A percentile compares a stretch with the other conserved stretches of the same genome.
These are phyloP conservation scores for Talaromyces pinophilus DNA, from an alignment of 2,329 filamentous ascomycete species.

Conservation along the genomic window DNA sequence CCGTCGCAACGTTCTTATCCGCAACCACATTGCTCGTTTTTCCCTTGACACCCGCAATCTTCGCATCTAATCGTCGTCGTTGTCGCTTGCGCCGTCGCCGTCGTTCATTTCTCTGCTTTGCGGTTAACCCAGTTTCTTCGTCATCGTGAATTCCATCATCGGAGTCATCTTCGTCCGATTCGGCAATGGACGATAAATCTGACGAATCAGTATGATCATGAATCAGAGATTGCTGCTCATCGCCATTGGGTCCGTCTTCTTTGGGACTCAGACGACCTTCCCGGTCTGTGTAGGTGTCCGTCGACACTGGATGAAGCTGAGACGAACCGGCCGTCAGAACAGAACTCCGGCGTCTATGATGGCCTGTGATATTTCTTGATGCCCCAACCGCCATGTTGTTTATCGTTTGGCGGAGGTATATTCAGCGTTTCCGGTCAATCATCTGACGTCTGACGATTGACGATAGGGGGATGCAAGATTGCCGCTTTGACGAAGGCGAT, in stretches of 20 bases:
- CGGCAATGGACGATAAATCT: conserved; percentile 45
- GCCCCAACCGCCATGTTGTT: conserved; percentile 38
- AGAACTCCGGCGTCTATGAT: conserved; percentile 44
- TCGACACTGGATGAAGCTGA: conserved; percentile 36
- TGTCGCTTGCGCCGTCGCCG: conserved; percentile 66
- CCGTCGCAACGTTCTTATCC: conserved; percentile 70
- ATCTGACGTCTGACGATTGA: conserved; percentile 8
- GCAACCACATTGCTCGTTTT: conserved; percentile 71
- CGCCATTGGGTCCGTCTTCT: conserved; percentile 32
- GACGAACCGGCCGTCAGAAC: conserved; percentile 51
- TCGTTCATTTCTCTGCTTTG: conserved; percentile 65
- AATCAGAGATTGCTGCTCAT: conserved; percentile 38
- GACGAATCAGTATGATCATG: conserved; percentile 42
- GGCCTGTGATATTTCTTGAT: conserved; percentile 31
- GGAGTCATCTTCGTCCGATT: conserved; percentile 59
- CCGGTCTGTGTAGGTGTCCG: conserved; percentile 41
- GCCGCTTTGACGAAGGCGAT: conserved; percentile 4
- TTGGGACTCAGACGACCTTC: conserved; percentile 26
- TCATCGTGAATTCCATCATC: conserved; percentile 79
- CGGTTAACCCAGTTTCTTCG: conserved; percentile 84
- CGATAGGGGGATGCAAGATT: neutral
- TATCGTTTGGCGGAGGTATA: conserved; percentile 6
- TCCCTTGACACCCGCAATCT: conserved; percentile 62
- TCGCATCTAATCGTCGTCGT: conserved; percentile 69
- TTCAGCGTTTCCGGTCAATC: neutral